Percentiles rank a stretch among this genome's conserved stretches.
Evolutionary conservation across 2,329 filamentous ascomycete species (phyloP).

Genomic region (Colletotrichum sp.): DNA sequence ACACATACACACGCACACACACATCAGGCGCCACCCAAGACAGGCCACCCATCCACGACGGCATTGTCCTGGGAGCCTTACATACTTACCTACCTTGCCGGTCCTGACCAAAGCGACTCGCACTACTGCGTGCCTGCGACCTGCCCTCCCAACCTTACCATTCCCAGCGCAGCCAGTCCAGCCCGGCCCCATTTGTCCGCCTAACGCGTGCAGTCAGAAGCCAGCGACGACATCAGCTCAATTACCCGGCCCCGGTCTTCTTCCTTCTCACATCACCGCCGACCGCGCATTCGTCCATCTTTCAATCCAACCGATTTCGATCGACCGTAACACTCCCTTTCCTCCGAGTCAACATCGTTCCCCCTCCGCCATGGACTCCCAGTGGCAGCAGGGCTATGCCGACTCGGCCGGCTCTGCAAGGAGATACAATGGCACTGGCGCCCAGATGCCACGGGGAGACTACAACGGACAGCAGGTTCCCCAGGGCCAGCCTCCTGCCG

Average conservation of each 20-base stretch:
- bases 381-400: conserved; percentile 66
- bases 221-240: conserved; percentile 20
- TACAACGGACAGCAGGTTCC: conserved; percentile 32
- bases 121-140: conserved; percentile 8
- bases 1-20: not conserved
- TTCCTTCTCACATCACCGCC: conserved; percentile 19
- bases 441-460: conserved; percentile 38
- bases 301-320: not conserved
- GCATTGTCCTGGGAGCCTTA: not conserved
- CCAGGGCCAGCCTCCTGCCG: conserved; percentile 47
- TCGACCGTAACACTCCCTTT: not conserved
- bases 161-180: not conserved
- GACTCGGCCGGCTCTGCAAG: conserved; percentile 67
- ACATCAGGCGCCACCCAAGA: not conserved
- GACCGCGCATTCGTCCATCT: conserved; percentile 2
- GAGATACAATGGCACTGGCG: conserved; percentile 63
- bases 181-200: conserved; percentile 19
- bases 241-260: conserved; percentile 9
- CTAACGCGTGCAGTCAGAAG: conserved; percentile 21
- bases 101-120: not conserved
- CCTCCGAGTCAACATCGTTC: conserved; percentile 15
- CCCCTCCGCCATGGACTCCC: conserved; percentile 51
- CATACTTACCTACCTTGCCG: not conserved
- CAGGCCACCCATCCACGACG: not conserved
- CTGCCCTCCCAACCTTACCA: conserved; percentile 1